phyloP scores from a whole-genome alignment of 2,329 filamentous ascomycete genomes.

The Pseudocercospora musae region DNA sequence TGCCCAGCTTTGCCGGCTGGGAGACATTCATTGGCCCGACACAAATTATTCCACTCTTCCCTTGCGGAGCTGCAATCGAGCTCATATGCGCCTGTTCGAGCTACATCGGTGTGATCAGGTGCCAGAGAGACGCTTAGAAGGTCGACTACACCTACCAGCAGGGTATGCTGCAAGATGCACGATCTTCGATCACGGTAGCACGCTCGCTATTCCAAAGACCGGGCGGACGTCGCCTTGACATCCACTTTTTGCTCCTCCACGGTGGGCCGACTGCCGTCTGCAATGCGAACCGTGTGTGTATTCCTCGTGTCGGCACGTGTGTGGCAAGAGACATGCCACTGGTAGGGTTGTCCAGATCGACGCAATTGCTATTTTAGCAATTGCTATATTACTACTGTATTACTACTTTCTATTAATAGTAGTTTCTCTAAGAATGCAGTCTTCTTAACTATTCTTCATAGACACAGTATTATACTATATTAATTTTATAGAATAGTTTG shows the following conservation, averaged over 20 bases:
- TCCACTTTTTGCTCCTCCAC: neutral
- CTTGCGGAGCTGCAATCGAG: constrained; percentile 14
- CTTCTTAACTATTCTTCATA: too few species aligned
- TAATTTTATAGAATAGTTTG: too few species aligned
- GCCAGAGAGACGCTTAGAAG: neutral
- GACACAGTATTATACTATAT: too few species aligned
- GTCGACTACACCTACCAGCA: neutral
- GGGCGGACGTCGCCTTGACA: constrained; percentile 4
- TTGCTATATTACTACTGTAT: too few species aligned
- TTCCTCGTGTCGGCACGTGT: constrained; percentile 2
- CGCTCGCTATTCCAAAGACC: constrained; percentile 7
- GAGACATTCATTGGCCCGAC: constrained; percentile 8
- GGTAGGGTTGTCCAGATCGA: too few species aligned
- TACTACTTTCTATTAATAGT: too few species aligned
- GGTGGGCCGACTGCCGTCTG: neutral
- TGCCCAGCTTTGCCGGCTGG: constrained; percentile 2
- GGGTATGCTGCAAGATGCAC: constrained; percentile 2
- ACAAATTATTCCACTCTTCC: constrained; percentile 8
- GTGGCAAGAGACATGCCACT: too few species aligned
- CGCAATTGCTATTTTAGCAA: too few species aligned
- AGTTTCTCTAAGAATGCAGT: too few species aligned
- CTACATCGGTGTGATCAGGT: neutral
- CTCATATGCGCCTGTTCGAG: constrained; percentile 1
- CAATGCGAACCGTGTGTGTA: neutral
- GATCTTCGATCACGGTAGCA: constrained; percentile 10